Percentiles rank a stretch among this genome's conserved stretches.
Evolutionary conservation across 192 early-diverging fungal species (phyloP).

Genomic region (Coemansia sp.): DNA sequence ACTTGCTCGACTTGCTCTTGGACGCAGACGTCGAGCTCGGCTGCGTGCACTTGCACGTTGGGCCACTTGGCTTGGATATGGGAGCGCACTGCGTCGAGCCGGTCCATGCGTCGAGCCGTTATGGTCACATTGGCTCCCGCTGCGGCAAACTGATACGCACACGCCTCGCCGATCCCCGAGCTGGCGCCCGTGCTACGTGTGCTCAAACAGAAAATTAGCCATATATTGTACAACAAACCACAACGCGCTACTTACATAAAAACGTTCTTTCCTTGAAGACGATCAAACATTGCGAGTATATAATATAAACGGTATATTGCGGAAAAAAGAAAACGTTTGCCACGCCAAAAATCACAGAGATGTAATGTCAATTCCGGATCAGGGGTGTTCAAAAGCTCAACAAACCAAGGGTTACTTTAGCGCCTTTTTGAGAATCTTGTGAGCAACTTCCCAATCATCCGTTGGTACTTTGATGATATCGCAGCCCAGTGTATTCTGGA

Average conservation of each 20-base stretch:
- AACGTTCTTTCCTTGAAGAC: constrained; percentile 48
- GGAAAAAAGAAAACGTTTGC: background rate
- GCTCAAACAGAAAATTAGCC: background rate
- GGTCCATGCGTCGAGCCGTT: constrained; percentile 64
- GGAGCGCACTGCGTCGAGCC: constrained; percentile 57
- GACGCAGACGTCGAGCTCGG: constrained; percentile 71
- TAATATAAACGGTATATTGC: background rate
- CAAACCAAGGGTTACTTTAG: constrained; percentile 32
- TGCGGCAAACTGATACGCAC: constrained; percentile 49
- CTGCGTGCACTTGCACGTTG: constrained; percentile 55
- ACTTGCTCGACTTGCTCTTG: constrained; percentile 52
- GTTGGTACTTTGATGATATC: constrained; percentile 79
- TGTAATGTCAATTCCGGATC: no score
- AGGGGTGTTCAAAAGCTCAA: background rate
- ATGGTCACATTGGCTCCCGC: constrained; percentile 53
- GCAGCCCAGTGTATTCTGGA: constrained; percentile 76
- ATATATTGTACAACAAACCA: background rate
- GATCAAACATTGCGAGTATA: constrained; percentile 23
- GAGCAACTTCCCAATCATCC: constrained; percentile 77
- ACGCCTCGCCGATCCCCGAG: constrained; percentile 53
- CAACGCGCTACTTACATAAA: constrained; percentile 26
- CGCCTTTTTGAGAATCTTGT: constrained; percentile 82
- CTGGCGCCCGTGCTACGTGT: constrained; percentile 51
- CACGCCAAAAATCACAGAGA: no score
- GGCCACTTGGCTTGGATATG: constrained; percentile 54